Conservation (phyloP, 345 rosid genomes). For the Psidium friedrichsthalianum region DNA sequence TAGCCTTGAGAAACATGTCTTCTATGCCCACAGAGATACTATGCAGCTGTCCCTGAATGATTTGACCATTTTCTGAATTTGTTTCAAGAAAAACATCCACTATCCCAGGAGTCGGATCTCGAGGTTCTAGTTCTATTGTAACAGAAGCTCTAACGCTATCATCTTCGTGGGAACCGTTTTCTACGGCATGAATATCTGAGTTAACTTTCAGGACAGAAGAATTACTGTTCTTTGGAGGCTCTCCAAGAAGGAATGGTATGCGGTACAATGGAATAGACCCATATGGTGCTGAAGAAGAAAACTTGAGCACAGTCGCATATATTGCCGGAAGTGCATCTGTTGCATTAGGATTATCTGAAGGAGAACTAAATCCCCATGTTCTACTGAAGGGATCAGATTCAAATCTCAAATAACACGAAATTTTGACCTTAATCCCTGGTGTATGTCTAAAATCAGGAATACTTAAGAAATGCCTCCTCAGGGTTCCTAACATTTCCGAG, state of each 20-base stretch:
- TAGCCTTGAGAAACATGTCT: slow-evolving; percentile 88
- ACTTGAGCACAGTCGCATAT: slow-evolving; percentile 76
- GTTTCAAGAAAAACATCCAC: slow-evolving; percentile 85
- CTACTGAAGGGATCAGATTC: slow-evolving; percentile 61
- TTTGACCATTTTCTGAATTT: slow-evolving; percentile 71
- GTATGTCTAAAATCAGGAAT: slow-evolving; percentile 80
- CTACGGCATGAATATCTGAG: slow-evolving; percentile 34
- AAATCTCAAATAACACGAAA: slow-evolving; percentile 64
- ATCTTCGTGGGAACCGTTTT: slow-evolving; percentile 29
- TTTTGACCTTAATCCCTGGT: slow-evolving; percentile 65
- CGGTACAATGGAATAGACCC: slow-evolving; percentile 68
- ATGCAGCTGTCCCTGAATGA: slow-evolving; percentile 66
- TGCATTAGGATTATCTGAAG: slow-evolving; percentile 30
- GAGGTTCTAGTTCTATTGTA: slow-evolving; percentile 61
- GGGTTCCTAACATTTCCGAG: slow-evolving; percentile 48
- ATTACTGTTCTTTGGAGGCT: slow-evolving; percentile 27
- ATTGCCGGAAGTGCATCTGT: slow-evolving; percentile 57
- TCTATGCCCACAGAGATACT: slow-evolving; percentile 72
- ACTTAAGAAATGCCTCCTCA: slow-evolving; percentile 76
- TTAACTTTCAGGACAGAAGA: slow-evolving; percentile 20
- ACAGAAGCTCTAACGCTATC: slow-evolving; percentile 55
- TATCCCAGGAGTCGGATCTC: slow-evolving; percentile 87
- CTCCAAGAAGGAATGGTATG: slow-evolving; percentile 84
- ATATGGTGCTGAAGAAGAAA: slow-evolving; percentile 81
- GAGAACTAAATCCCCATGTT: slow-evolving; percentile 32